Evolutionary conservation across 1,284 basidiomycete species (phyloP).

Genomic region (Apiotrichum akiyoshidainum): DNA sequence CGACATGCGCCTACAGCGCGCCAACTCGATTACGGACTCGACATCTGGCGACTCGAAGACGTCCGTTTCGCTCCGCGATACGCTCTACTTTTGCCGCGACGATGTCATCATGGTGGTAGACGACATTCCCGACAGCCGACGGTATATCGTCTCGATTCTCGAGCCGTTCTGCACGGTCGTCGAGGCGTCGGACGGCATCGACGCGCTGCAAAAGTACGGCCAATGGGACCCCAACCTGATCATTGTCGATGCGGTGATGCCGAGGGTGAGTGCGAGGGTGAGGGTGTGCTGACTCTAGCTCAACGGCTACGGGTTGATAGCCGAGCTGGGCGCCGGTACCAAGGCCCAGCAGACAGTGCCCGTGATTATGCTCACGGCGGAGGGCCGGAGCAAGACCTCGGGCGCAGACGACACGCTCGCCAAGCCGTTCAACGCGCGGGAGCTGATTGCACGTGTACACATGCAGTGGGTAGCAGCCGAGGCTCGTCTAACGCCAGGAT

Average conservation of each 20-base stretch:
- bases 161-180: slow-evolving; percentile 48
- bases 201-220: slow-evolving; percentile 45
- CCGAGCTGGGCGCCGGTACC: slow-evolving; percentile 21
- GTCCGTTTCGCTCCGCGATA: slow-evolving; percentile 6
- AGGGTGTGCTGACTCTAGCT: slow-evolving; percentile 20
- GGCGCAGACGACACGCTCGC: slow-evolving; percentile 48
- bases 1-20: slow-evolving; percentile 20
- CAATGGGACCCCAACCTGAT: slow-evolving; percentile 38
- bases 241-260: slow-evolving; percentile 53
- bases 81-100: slow-evolving; percentile 39
- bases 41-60: too few species aligned
- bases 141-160: slow-evolving; percentile 46
- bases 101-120: slow-evolving; percentile 48
- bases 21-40: too few species aligned
- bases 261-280: slow-evolving; percentile 26
- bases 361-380: slow-evolving; percentile 43
- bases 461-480: slow-evolving; percentile 19
- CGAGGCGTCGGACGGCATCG: slow-evolving; percentile 49
- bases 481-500: slow-evolving; percentile 9
- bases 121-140: slow-evolving; percentile 35
- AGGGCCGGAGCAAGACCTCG: slow-evolving; percentile 31
- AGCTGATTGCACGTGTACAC: slow-evolving; percentile 52
- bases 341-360: slow-evolving; percentile 29
- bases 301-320: slow-evolving; percentile 37
- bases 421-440: slow-evolving; percentile 48